These are phyloP conservation scores for Chrysophaeum taylorii DNA, from an alignment of 352 stramenopile genomes.

Conservation along the genomic window DNA sequence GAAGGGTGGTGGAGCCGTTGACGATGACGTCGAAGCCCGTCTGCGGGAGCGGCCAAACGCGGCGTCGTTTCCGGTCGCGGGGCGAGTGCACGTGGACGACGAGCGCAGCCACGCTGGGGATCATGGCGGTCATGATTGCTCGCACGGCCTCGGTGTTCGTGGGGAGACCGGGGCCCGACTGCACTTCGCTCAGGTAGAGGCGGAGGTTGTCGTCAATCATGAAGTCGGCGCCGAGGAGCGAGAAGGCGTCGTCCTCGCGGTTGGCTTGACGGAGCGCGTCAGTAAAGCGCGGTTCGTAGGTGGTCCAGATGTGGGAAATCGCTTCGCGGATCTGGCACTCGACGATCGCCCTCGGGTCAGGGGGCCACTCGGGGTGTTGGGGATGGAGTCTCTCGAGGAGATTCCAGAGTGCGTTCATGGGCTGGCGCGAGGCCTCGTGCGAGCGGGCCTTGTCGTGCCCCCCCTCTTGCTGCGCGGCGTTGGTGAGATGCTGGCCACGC, in stretches of 20 bases:
- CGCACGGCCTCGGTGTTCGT: conserved; percentile 7
- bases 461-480: conserved; percentile 12
- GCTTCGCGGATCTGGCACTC: neutral
- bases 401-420: neutral
- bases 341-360: neutral
- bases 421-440: neutral
- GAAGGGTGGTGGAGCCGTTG: no score
- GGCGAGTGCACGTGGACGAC: no score
- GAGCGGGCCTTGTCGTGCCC: neutral
- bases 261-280: no score
- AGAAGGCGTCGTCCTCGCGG: neutral
- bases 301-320: neutral
- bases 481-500: neutral
- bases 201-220: conserved; percentile 3
- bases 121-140: neutral
- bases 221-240: neutral
- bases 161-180: neutral
- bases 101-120: neutral
- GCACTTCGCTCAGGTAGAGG: neutral
- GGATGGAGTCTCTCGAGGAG: no score
- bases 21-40: no score
- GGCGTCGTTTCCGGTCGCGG: no score
- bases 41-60: no score
- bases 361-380: neutral
- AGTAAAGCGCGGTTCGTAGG: neutral